Evolutionary conservation across 768 basidiomycete genomes (phyloP).

Genomic region (Mycena capillaripes): DNA sequence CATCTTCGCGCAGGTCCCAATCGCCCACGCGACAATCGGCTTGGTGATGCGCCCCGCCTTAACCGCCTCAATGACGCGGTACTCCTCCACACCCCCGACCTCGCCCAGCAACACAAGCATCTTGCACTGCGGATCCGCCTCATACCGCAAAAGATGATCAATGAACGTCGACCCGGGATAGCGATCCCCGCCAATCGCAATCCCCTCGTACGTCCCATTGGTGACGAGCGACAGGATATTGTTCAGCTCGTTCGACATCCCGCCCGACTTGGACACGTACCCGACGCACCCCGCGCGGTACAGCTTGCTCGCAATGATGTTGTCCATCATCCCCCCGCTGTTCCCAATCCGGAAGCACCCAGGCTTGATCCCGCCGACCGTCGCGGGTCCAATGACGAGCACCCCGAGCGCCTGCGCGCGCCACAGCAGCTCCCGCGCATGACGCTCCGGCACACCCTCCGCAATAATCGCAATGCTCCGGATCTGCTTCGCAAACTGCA

Average conservation of each 20-base stretch:
- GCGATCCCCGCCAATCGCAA: conserved; percentile 99
- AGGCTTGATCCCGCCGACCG: conserved; percentile 99
- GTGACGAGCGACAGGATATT: conserved; percentile 97
- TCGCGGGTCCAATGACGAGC: conserved; percentile 94
- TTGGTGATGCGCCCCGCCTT: conserved; percentile 95
- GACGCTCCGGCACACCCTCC: conserved; percentile 98
- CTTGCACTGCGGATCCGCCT: conserved; percentile 97
- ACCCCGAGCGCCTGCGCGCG: conserved; percentile 88
- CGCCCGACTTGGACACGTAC: conserved; percentile 99
- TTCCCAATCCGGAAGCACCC: conserved; percentile 99
- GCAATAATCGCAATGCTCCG: conserved; percentile 91
- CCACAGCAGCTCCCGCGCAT: conserved; percentile 96
- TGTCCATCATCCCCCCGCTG: conserved; percentile 99
- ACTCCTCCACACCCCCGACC: conserved; percentile 99
- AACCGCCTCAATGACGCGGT: conserved; percentile 98
- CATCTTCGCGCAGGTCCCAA: conserved; percentile 99
- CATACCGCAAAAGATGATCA: conserved; percentile 98
- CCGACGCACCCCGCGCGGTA: conserved; percentile 98
- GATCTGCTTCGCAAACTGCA: conserved; percentile 67
- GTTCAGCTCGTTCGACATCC: conserved; percentile 99
- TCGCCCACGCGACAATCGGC: conserved; percentile 99
- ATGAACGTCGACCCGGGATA: conserved; percentile 99
- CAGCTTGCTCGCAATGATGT: conserved; percentile 98
- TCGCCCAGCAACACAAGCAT: conserved; percentile 99
- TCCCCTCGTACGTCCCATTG: conserved; percentile 99